Evolutionary conservation across 805 yeast species (phyloP).

Genomic region (Monosporozyma aerobia): DNA sequence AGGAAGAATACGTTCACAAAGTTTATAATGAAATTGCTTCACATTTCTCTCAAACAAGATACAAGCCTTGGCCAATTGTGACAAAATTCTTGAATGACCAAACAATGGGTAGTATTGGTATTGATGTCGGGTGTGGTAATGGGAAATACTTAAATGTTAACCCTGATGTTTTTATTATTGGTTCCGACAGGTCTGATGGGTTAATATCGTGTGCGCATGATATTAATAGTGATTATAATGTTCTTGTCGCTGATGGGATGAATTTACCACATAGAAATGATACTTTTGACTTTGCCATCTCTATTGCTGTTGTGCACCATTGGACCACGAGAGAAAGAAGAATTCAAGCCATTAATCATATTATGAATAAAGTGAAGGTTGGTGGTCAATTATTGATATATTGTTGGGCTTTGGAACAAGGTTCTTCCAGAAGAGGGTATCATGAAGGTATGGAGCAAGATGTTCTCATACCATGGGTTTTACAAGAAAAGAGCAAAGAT

Average conservation of each 20-base stretch:
- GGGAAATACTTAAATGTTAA: conserved; percentile 83
- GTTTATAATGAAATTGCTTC: conserved; percentile 88
- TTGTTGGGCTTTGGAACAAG: conserved; percentile 97
- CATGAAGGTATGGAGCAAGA: conserved; percentile 89
- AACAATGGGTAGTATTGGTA: conserved; percentile 54
- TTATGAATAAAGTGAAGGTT: conserved; percentile 45
- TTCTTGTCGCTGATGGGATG: conserved; percentile 76
- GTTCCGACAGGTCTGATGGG: conserved; percentile 66
- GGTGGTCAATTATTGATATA: conserved; percentile 73
- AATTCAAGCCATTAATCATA: conserved; percentile 60
- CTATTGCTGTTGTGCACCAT: conserved; percentile 94
- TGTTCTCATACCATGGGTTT: conserved; percentile 92
- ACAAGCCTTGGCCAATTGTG: conserved; percentile 96
- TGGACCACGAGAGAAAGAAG: conserved; percentile 81
- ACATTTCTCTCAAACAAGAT: conserved; percentile 89
- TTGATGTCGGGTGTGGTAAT: conserved; percentile 96
- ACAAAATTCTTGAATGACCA: conserved; percentile 51
- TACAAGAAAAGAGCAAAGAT: conserved; percentile 36
- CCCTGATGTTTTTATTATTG: conserved; percentile 57
- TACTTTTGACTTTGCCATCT: conserved; percentile 71
- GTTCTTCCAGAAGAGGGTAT: conserved; percentile 79
- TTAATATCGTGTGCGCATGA: conserved; percentile 53
- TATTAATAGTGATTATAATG: conserved; percentile 35
- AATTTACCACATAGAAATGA: conserved; percentile 43
- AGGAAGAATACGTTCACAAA: conserved; percentile 74